Base-by-base conservation (phyloP, 1,284 basidiomycete species). In the Anthracocystis walkeri region DNA sequence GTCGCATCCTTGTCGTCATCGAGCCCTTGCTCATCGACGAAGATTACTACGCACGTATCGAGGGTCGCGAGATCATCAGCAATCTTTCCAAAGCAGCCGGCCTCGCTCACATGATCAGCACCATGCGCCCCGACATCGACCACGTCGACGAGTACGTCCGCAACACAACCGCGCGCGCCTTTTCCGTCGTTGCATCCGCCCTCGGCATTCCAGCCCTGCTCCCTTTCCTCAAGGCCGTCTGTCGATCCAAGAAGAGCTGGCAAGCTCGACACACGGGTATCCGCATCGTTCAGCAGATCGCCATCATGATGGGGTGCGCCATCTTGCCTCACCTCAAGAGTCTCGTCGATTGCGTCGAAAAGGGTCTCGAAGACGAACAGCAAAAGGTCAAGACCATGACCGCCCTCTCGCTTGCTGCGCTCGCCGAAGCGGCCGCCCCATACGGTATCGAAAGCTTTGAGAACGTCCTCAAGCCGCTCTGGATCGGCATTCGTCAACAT, bases 301-400 rank as follows among this genome's bases (percentile, higher is more conserved):
- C 97, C 21, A 97, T 99, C 85, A 97, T 99, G 95, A 98, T 98
- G 95, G 96, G 97, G 21, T 98, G 96, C 82, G 97, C 96, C n/a
- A 93, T 99, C 38, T 89, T 99, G 4, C 97, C 97, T 18, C 97
- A 99, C 86, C 89, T 99, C 49, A 92, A 95, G 65, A 98, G 97
- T 83, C 89, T 99, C 38, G 96, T 99, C 45, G 94, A 97, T 76
- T 95, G 95, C 77, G 94, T 99, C 60, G 94, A 95, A 2, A 93
- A 96, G 79, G 97, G 97, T 23, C 88, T 99, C 49, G 91, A 94
- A 51, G 97, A 99, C 82, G 97, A 99, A 79, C 96, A 99, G 87
- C 96, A 98, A 86, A 99, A 99, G 85, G 97, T 99, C 60, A 90
- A 95, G 78, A 99, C 97, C 2, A 99, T 99, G 97, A 98, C 97